These are phyloP conservation scores for Stachybotrys chartarum DNA, from an alignment of 2,329 filamentous ascomycete genomes.

Conservation along the genomic window DNA sequence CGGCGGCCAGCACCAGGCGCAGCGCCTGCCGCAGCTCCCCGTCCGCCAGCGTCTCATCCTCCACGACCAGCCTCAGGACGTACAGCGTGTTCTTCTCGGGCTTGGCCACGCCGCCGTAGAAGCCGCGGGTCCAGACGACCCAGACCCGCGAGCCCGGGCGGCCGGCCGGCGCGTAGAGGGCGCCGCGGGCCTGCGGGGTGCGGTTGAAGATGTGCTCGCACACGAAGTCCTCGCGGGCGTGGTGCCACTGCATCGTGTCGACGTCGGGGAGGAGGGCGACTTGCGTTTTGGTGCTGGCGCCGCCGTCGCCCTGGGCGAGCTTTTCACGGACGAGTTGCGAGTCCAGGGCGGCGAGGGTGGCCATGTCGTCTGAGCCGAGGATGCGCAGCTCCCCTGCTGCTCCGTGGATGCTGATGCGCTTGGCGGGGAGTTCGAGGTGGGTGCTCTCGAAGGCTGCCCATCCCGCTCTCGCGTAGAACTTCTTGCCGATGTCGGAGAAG, in stretches of 20 bases:
- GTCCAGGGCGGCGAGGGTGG: conserved; percentile 55
- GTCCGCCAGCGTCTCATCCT: conserved; percentile 37
- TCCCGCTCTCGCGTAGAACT: conserved; percentile 69
- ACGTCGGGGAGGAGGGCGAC: conserved; percentile 24
- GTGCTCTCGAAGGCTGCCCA: conserved; percentile 70
- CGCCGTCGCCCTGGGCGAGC: conserved; percentile 11
- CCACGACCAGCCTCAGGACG: conserved; percentile 61
- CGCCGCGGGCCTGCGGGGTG: conserved; percentile 60
- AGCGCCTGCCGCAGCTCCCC: conserved; percentile 46
- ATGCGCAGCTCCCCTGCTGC: conserved; percentile 34
- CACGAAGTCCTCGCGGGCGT: conserved; percentile 72
- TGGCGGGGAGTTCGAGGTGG: conserved; percentile 56
- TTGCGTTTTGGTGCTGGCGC: conserved; percentile 18
- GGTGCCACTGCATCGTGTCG: conserved; percentile 50
- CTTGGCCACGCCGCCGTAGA: conserved; percentile 46
- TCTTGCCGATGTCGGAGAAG: conserved; percentile 80
- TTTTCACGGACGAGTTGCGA: conserved; percentile 55
- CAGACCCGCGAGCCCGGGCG: conserved; percentile 53
- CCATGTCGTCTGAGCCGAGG: conserved; percentile 48
- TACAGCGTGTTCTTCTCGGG: conserved; percentile 60
- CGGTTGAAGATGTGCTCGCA: conserved; percentile 52
- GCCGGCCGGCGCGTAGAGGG: conserved; percentile 47
- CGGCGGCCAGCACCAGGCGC: conserved; percentile 56
- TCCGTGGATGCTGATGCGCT: conserved; percentile 17
- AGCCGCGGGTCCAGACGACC: conserved; percentile 66